Evolutionary conservation across 176 grass and related monocot species (phyloP), one percentile per base, ranked within the genome.

Genomic region (Oryza punctata): DNA sequence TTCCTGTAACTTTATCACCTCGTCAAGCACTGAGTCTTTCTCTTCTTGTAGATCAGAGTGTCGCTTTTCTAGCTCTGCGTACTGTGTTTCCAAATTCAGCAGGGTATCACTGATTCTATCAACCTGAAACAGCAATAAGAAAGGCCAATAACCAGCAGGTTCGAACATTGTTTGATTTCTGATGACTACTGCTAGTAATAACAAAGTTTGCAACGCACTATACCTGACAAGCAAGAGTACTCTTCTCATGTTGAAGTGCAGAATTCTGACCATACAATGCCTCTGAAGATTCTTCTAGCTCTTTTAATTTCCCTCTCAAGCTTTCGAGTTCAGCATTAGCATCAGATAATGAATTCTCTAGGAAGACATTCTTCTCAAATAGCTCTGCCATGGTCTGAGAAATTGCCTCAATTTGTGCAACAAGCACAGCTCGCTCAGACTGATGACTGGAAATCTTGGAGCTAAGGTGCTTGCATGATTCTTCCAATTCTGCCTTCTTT

Each of bases 291-390:
- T 88, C 67, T 64, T 92, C 78, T n/a, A 92, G 40, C 28, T 77
- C 85, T 84, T 90, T 88, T 72, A 90, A 59, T 60, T 90, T 90
- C 78, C 63, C 82, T 68, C 79, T 88, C 61, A 92, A 72, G 67
- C 49, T 76, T 69, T 94, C 88, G 12, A 96, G 81, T 80, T 99
- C 89, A 79, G 44, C 80, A 89, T 89, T 96, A 72, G 85, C 61
- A 9, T 92, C 83, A 57, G 75, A 99, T 54, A 99, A 68, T 32
- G 87, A 98, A 78, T 93, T 98, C 77, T 98, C 93, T 79, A 99
- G 78, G 60, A 94, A 82, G 2, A 67, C 25, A 26, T 99, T 99
- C 87, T 94, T 87, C 83, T 72, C 44, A 4, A 90, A 73, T 33
- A 96, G 47, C 26, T 69, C 74, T 50, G 92, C 85, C 81, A 96